Conservation (phyloP, 225 moss, liverwort and hornwort genomes). For the Pseudisothecium myosuroides region DNA sequence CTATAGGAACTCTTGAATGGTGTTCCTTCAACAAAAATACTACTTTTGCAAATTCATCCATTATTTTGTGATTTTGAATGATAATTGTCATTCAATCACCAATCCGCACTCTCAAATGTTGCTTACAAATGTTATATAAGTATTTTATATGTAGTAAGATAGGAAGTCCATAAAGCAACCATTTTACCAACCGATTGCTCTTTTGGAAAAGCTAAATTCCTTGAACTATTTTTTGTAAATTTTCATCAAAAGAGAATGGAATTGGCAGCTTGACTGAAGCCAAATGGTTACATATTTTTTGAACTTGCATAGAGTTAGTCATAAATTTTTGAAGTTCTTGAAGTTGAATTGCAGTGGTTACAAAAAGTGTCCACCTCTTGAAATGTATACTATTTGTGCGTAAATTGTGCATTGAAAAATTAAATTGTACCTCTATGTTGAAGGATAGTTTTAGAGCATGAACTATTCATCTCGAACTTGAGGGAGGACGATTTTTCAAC, state of each 20-base stretch:
- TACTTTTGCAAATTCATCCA: background rate
- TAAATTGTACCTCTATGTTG: too few species aligned
- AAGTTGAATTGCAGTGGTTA: background rate
- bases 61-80: background rate
- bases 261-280: background rate
- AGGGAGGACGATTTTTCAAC: too few species aligned
- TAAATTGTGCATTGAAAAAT: too few species aligned
- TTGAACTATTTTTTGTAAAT: background rate
- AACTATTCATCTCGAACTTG: too few species aligned
- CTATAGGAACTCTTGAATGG: background rate
- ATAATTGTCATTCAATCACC: background rate
- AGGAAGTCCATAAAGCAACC: background rate
- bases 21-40: background rate
- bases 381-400: too few species aligned
- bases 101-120: fast-evolving
- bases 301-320: fast-evolving
- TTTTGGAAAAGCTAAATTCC: background rate
- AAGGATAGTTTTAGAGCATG: too few species aligned
- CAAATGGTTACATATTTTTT: too few species aligned
- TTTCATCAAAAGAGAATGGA: background rate
- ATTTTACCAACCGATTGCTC: background rate
- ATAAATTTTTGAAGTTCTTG: background rate
- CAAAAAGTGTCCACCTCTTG: too few species aligned
- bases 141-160: background rate
- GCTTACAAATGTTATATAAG: background rate